Evolutionary conservation across 345 rosid genomes (phyloP).

Genomic region (Raphanus sativus): DNA sequence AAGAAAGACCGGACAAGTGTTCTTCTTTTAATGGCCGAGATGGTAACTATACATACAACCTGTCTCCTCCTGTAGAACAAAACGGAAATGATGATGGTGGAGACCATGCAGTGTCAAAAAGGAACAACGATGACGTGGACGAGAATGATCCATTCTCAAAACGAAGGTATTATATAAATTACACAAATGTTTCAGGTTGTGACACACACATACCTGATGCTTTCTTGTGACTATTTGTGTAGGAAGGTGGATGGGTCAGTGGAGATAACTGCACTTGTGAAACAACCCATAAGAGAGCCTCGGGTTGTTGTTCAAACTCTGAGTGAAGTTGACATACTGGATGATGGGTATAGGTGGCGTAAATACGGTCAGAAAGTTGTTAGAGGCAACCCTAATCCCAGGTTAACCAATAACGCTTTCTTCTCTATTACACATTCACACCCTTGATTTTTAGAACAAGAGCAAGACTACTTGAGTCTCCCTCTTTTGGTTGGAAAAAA

Average conservation of each 20-base stretch:
- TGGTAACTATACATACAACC: slow-evolving; percentile 56
- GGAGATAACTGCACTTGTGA: slow-evolving; percentile 76
- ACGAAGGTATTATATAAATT: slow-evolving; percentile 56
- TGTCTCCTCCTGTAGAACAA: slow-evolving; percentile 47
- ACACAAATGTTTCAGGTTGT: neutral
- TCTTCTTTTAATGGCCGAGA: slow-evolving; percentile 50
- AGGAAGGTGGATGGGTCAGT: slow-evolving; percentile 80
- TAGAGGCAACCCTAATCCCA: slow-evolving; percentile 95
- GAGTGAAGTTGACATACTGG: slow-evolving; percentile 96
- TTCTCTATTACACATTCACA: neutral
- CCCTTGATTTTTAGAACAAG: neutral
- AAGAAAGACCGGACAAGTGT: slow-evolving; percentile 61
- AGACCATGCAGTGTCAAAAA: slow-evolving; percentile 42
- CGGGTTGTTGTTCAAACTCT: slow-evolving; percentile 94
- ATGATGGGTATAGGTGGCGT: slow-evolving; percentile 99
- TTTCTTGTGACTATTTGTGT: slow-evolving; percentile 30
- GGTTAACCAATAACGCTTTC: slow-evolving; percentile 40
- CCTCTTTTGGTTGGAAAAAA: neutral
- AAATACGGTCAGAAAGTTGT: slow-evolving; percentile 99
- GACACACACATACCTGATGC: slow-evolving; percentile 7
- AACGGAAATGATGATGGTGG: slow-evolving; percentile 52
- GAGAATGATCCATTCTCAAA: slow-evolving; percentile 78
- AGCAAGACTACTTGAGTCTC: slow-evolving; percentile 1
- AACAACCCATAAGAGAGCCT: slow-evolving; percentile 94
- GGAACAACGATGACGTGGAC: slow-evolving; percentile 50